Base-by-base conservation (phyloP, 2,329 filamentous ascomycete genomes). In the Fusarium pininemorale region DNA sequence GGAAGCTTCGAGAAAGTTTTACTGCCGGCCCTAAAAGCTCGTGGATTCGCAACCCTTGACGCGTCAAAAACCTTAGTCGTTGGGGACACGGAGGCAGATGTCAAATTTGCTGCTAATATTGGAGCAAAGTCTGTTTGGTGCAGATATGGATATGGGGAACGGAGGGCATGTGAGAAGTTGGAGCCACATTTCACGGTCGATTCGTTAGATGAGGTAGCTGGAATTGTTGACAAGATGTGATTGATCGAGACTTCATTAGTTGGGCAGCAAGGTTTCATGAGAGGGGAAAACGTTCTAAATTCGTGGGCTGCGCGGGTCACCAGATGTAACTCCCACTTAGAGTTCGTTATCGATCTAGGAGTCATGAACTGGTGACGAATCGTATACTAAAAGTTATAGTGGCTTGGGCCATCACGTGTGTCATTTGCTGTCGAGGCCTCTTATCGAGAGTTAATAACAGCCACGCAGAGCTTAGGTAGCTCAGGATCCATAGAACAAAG, bases 111-210 rank as follows among this genome's bases (percentile, higher is more conserved):
- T 1, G 32, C 15, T 0, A 55, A 69, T 3, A 55, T 69, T n/a
- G 63, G 66, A 6, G 66, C 66, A 9, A 69, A 55, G 30, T 69
- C 64, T 35, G 42, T 69, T 18, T 69, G 48, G 48, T 69, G 64
- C 15, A 69, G 30, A 24, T 69, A 50, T n/a, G 56, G 64, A 13
- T 69, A 61, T 73, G 75, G 22, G 57, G 71, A 20, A 30, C 12
- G 16, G 69, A 55, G 32, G 18, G 44, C 30, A 60, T 69, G 15
- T 13, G 26, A 24, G 61, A 41, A 14, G 2, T 11, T 63, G 22
- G 5, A 18, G 22, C 50, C 54, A 9, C 16, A 41, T 4, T 70
- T 63, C 16, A 24, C n/a, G 4, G 37, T 69, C n/a, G 48, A 44
- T 38, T 60, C 30, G 3, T 16, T 69, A 7, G 16, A 24, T 5